phyloP scores from a whole-genome alignment of 1,284 basidiomycete genomes.

The Marasmius fiardii region DNA sequence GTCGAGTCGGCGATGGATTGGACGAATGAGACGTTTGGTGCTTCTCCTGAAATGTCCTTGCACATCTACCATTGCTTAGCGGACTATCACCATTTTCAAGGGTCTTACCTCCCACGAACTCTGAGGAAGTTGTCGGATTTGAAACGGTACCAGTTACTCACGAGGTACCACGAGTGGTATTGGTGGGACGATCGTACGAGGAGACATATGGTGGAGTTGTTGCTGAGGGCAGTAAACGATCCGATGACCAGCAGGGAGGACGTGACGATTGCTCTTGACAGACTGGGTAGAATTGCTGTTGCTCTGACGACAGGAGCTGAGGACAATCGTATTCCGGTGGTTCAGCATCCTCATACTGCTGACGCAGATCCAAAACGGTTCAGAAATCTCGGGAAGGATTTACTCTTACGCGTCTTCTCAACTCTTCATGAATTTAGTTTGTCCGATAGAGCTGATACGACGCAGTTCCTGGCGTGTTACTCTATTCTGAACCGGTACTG shows the following conservation, averaged over 20 bases:
- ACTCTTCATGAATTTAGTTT: not conserved
- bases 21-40: not conserved
- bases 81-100: not conserved
- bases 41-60: not conserved
- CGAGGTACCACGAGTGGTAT: conserved; percentile 1
- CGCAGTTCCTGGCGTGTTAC: conserved; percentile 1
- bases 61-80: not conserved
- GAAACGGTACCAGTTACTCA: not conserved
- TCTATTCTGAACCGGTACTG: conserved; percentile 1
- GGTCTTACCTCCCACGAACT: not conserved
- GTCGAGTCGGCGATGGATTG: conserved; percentile 1
- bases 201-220: not conserved
- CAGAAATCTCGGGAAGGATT: not conserved
- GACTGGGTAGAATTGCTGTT: not conserved
- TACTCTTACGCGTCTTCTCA: not conserved
- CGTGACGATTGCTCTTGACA: not conserved
- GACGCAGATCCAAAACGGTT: not conserved
- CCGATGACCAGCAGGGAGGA: not conserved
- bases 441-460: not conserved
- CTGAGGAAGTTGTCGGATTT: not conserved
- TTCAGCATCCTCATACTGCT: not conserved
- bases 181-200: conserved; percentile 2
- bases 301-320: not conserved
- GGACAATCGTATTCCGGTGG: not conserved
- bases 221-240: not conserved